Evolutionary conservation across 345 rosid species (phyloP).

Genomic region (Syzygium aqueum): DNA sequence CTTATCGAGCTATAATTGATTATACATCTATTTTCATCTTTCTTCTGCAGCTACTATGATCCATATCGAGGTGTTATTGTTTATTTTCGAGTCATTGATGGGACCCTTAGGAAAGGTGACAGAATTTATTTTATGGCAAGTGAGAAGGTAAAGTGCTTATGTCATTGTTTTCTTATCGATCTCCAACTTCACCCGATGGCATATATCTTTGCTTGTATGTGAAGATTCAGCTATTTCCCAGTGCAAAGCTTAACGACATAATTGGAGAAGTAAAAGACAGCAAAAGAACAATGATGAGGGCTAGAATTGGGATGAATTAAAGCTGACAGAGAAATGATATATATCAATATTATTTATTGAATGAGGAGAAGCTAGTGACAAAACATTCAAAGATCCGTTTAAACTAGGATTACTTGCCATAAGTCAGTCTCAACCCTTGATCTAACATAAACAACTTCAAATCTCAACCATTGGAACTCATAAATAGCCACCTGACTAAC

Average conservation of each 20-base stretch:
- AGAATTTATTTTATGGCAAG: conserved; percentile 92
- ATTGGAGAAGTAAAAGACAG: background rate
- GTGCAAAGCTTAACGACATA: background rate
- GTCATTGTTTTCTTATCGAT: background rate
- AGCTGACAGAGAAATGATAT: background rate
- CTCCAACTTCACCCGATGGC: background rate
- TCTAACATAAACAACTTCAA: background rate
- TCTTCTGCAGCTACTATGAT: conserved; percentile 78
- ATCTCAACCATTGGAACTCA: background rate
- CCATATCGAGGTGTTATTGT: conserved; percentile 97
- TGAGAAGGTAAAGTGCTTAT: conserved; percentile 43
- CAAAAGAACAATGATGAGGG: background rate
- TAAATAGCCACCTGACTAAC: background rate
- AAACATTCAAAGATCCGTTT: background rate
- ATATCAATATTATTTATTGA: background rate
- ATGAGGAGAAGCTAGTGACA: background rate
- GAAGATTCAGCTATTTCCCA: background rate
- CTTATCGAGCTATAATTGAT: background rate
- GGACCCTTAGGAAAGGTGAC: conserved; percentile 89
- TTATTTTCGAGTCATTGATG: conserved; percentile 93
- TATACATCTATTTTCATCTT: background rate
- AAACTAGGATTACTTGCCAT: background rate
- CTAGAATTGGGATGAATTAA: background rate
- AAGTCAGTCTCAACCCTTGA: background rate
- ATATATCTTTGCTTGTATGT: background rate